These are phyloP conservation scores for Neurospora sp. DNA, from an alignment of 495 filamentous ascomycete genomes.

Conservation along the genomic window DNA sequence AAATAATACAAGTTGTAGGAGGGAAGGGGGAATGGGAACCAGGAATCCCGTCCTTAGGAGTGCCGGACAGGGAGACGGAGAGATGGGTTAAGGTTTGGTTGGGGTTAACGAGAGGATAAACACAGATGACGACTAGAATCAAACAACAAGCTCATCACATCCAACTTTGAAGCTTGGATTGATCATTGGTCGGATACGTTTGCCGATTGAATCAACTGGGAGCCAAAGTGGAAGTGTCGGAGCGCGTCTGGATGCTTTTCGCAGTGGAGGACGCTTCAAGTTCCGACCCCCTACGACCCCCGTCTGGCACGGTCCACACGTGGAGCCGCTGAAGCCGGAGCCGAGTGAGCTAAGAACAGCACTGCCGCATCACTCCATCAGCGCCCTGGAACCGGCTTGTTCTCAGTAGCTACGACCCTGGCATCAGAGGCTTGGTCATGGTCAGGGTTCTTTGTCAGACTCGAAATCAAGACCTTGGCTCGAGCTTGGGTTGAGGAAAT, in stretches of 20 bases:
- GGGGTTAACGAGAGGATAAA: background rate
- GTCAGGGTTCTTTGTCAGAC: background rate
- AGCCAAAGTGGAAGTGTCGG: background rate
- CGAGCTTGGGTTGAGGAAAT: background rate
- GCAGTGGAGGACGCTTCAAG: background rate
- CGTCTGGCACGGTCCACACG: background rate
- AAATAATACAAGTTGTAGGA: background rate
- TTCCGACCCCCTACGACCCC: background rate
- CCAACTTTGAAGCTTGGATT: background rate
- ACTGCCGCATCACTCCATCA: background rate
- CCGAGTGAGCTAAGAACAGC: background rate
- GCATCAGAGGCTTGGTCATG: background rate
- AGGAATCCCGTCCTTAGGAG: background rate
- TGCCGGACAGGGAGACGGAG: background rate
- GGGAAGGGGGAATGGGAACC: background rate
- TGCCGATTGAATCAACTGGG: background rate
- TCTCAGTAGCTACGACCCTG: background rate
- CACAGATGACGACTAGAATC: background rate
- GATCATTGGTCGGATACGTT: background rate
- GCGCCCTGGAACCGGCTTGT: background rate
- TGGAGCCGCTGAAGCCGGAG: background rate
- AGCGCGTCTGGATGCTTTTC: background rate
- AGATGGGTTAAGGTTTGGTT: background rate
- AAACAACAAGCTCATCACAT: background rate
- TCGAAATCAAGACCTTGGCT: background rate